Base-by-base conservation (phyloP, 805 yeast genomes). In the Starmera caribaea region DNA sequence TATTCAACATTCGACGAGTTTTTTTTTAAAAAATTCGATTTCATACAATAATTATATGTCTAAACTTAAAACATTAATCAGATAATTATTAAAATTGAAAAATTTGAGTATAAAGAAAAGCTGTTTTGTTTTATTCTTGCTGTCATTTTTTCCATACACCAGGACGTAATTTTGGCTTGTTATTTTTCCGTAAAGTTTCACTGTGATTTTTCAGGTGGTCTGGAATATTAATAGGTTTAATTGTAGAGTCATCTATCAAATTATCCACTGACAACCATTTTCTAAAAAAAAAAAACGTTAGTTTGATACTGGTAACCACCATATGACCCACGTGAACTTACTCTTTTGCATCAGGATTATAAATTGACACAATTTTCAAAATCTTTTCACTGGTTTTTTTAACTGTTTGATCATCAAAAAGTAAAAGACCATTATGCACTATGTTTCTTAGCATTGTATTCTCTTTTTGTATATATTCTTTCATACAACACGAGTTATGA, bases 401-500 rank as follows among this genome's bases (percentile, higher is more conserved):
- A 2, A 64, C 42, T 16, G 42, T 45, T 3, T 34, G 28, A 30
- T 54, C 52, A 43, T 63, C 51, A 32, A 52, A 48, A 8, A 42
- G 36, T 61, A 62, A 56, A 6, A 64, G 39, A 1, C 71, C 71
- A 30, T 46, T 56, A 40, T 65, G 69, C 4, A 65, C 41, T 27
- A 63, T 41, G 1, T 47, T 44, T 39, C 58, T 62, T 29, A 66
- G 46, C 21, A 54, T 54, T 2, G 38, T 44, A 13, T 51, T 46
- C 3, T 42, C 40, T 10, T 57, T 61, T 6, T 38, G 36, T 8
- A 65, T 41, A 41, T 59, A 58, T 1, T 59, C 61, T 14, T 34
- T 45, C 61, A 64, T 58, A 41, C 70, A 65, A 41, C 71, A 65
- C 48, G 32, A 9, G 40, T 33, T 28, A 39, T 67, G 73, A 5